Evolutionary conservation across 2,329 filamentous ascomycete genomes (phyloP).

Genomic region (Capronia americana): DNA sequence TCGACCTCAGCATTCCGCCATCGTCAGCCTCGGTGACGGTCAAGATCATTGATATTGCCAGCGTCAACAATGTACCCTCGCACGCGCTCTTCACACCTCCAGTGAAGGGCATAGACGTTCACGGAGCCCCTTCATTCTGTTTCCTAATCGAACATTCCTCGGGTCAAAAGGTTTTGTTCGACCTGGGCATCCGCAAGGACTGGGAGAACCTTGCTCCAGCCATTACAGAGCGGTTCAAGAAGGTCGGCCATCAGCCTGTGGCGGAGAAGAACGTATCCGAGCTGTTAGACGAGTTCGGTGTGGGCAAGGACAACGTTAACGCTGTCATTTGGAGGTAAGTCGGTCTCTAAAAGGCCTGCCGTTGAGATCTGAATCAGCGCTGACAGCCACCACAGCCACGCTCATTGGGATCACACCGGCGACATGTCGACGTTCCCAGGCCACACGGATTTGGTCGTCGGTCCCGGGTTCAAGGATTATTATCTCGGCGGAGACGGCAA

Average conservation of each 20-base stretch:
- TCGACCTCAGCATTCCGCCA: constrained; percentile 15
- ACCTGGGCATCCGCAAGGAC: constrained; percentile 41
- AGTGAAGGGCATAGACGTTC: constrained; percentile 13
- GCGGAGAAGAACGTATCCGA: constrained; percentile 34
- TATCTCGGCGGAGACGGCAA: constrained; percentile 55
- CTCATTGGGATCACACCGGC: constrained; percentile 56
- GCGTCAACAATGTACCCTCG: constrained; percentile 22
- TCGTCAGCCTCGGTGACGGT: constrained; percentile 16
- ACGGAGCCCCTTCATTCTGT: constrained; percentile 21
- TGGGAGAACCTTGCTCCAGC: constrained; percentile 37
- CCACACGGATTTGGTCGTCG: constrained; percentile 58
- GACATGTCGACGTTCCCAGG: constrained; percentile 56
- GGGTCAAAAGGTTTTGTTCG: constrained; percentile 61
- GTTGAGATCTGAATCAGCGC: not conserved
- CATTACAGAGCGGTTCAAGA: constrained; percentile 23
- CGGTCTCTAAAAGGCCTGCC: not conserved
- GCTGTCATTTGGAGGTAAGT: constrained; percentile 34
- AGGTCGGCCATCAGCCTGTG: constrained; percentile 18
- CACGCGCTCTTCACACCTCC: constrained; percentile 23
- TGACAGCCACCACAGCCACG: constrained; percentile 10
- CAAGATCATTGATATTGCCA: constrained; percentile 29
- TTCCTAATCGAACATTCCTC: constrained; percentile 80
- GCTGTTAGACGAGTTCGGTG: constrained; percentile 32
- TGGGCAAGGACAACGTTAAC: constrained; percentile 27
- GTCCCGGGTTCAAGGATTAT: constrained; percentile 57